Conservation (phyloP, 192 early-diverging fungal genomes). For the Gigaspora rosea region DNA sequence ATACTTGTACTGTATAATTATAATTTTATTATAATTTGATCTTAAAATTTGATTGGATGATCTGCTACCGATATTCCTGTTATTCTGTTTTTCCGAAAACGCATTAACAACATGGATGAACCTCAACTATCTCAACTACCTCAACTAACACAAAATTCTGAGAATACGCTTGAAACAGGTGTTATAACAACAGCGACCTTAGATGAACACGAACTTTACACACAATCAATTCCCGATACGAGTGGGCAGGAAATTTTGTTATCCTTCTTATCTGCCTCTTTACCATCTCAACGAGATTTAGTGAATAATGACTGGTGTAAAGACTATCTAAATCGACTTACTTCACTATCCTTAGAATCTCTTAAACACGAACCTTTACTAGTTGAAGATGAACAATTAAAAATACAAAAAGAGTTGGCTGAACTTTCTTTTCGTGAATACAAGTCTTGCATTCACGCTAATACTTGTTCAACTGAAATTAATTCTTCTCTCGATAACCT, state of each 20-base stretch:
- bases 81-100: no score
- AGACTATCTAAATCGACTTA: constrained; percentile 66
- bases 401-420: constrained; percentile 60
- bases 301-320: constrained; percentile 51
- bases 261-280: constrained; percentile 33
- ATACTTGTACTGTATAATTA: no score
- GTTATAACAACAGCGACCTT: no score
- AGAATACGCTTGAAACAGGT: no score
- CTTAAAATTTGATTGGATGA: no score
- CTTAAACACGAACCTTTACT: constrained; percentile 59
- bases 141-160: no score
- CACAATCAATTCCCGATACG: background rate
- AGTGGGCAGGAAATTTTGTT: constrained; percentile 35
- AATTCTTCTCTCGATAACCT: constrained; percentile 53
- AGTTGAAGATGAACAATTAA: constrained; percentile 53
- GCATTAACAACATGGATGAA: no score
- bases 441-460: constrained; percentile 65
- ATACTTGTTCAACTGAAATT: constrained; percentile 55
- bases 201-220: background rate
- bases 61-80: no score
- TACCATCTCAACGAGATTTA: constrained; percentile 41
- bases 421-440: constrained; percentile 69
- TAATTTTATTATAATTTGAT: no score
- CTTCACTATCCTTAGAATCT: constrained; percentile 59
- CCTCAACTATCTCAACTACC: no score